Conservation (phyloP, 805 yeast species). For the Schwanniomyces sp. region DNA sequence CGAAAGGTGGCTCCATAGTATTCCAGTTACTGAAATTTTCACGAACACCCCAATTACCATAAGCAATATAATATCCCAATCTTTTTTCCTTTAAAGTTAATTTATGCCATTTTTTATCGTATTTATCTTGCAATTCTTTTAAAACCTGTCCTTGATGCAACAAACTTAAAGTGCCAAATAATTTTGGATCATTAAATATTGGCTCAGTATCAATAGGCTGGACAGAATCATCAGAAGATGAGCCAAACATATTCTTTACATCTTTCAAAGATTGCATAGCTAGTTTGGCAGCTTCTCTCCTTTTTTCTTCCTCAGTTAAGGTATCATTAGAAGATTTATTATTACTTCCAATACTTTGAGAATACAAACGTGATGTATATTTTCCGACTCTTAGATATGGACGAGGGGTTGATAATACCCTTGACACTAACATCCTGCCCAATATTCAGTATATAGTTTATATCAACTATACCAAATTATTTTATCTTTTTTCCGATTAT, state of each 20-base stretch:
- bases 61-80: conserved; percentile 60
- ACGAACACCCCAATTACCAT: conserved; percentile 73
- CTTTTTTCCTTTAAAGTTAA: conserved; percentile 51
- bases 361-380: neutral
- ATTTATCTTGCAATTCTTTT: conserved; percentile 49
- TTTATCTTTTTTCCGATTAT: no score
- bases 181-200: conserved; percentile 36
- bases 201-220: conserved; percentile 50
- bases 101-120: conserved; percentile 56
- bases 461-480: neutral
- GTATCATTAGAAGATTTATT: neutral
- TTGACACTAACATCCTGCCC: neutral
- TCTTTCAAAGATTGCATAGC: conserved; percentile 42
- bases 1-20: conserved; percentile 49
- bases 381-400: neutral
- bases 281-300: conserved; percentile 36
- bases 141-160: conserved; percentile 59
- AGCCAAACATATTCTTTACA: conserved; percentile 31
- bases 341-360: neutral
- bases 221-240: conserved; percentile 35
- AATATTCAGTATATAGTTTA: neutral
- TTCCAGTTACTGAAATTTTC: conserved; percentile 52
- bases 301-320: conserved; percentile 13
- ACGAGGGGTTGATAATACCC: neutral
- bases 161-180: conserved; percentile 33